Evolutionary conservation across 306 rosid genomes (phyloP).

Genomic region (Phaseolus lunatus): DNA sequence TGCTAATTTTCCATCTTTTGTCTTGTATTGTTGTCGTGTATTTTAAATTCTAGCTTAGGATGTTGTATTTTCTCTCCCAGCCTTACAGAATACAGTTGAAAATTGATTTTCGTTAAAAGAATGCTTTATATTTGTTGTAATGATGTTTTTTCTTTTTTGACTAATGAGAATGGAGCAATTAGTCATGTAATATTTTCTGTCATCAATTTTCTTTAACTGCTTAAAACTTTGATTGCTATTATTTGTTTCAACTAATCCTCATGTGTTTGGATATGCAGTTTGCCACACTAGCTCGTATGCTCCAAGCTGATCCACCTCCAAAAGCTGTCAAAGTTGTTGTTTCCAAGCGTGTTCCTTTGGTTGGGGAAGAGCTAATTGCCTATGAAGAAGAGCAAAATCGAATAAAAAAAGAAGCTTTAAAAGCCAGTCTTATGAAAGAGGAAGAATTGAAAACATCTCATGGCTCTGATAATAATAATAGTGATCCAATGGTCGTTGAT

Average conservation of each 20-base stretch:
- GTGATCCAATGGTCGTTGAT: slow-evolving; percentile 86
- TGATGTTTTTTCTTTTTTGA: slow-evolving; percentile 5
- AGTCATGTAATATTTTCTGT: neutral
- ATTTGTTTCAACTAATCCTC: slow-evolving; percentile 36
- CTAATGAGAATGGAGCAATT: slow-evolving; percentile 9
- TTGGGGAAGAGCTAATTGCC: slow-evolving; percentile 91
- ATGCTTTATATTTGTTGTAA: neutral
- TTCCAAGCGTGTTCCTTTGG: slow-evolving; percentile 96
- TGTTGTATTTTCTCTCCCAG: neutral
- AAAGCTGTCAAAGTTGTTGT: slow-evolving; percentile 94
- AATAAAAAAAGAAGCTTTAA: slow-evolving; percentile 85
- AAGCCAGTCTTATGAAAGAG: slow-evolving; percentile 84
- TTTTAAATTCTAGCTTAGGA: no score
- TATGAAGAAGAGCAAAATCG: slow-evolving; percentile 95
- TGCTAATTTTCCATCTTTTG: no score
- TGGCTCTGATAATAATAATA: slow-evolving; percentile 59
- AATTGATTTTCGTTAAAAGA: neutral
- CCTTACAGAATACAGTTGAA: neutral
- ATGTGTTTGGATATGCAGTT: slow-evolving; percentile 57
- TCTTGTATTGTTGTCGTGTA: no score
- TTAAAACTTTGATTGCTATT: neutral
- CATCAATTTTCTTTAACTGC: slow-evolving; percentile 4
- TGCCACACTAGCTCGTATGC: slow-evolving; percentile 95
- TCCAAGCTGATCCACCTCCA: slow-evolving; percentile 98
- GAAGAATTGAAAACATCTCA: slow-evolving; percentile 77